These are phyloP conservation scores for Talaromyces borbonicus DNA, from an alignment of 495 filamentous ascomycete genomes.

Conservation along the genomic window DNA sequence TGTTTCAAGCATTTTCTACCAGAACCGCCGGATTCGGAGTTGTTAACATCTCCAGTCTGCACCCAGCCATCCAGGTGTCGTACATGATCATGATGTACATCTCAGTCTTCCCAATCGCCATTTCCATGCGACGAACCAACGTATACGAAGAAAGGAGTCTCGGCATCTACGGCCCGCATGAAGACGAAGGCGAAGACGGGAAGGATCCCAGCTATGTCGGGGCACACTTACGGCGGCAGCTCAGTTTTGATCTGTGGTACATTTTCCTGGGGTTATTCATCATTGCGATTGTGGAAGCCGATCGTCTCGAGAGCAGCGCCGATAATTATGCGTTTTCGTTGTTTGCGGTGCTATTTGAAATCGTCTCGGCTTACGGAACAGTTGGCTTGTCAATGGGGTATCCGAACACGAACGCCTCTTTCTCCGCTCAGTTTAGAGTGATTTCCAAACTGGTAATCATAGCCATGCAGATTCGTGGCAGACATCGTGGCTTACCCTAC, in stretches of 20 bases:
- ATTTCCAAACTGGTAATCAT: slow-evolving; percentile 88
- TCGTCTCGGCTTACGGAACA: slow-evolving; percentile 88
- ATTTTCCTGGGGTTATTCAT: slow-evolving; percentile 84
- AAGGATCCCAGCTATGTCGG: slow-evolving; percentile 71
- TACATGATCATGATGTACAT: slow-evolving; percentile 99
- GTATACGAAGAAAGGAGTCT: slow-evolving; percentile 94
- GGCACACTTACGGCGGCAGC: slow-evolving; percentile 76
- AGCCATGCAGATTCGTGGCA: slow-evolving; percentile 85
- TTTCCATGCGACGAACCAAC: slow-evolving; percentile 86
- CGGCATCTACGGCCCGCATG: slow-evolving; percentile 54
- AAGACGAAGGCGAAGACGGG: slow-evolving; percentile 42
- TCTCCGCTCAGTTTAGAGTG: slow-evolving; percentile 66
- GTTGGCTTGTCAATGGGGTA: slow-evolving; percentile 87
- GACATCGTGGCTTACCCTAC: slow-evolving; percentile 87
- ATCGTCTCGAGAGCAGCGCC: slow-evolving; percentile 40
- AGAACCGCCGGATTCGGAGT: slow-evolving; percentile 81
- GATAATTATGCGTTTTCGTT: slow-evolving; percentile 59
- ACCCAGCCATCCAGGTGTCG: slow-evolving; percentile 87
- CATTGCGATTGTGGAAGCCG: slow-evolving; percentile 74
- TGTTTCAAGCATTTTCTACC: slow-evolving; percentile 81
- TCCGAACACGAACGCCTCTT: slow-evolving; percentile 59
- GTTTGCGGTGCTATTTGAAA: slow-evolving; percentile 80
- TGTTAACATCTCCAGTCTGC: slow-evolving; percentile 63
- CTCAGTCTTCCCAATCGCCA: slow-evolving; percentile 90
- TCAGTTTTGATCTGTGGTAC: slow-evolving; percentile 93